A percentile compares a stretch with the other conserved stretches of the same genome.
phyloP scores from a whole-genome alignment of 2,329 filamentous ascomycete genomes.

The Calycina herbarum region DNA sequence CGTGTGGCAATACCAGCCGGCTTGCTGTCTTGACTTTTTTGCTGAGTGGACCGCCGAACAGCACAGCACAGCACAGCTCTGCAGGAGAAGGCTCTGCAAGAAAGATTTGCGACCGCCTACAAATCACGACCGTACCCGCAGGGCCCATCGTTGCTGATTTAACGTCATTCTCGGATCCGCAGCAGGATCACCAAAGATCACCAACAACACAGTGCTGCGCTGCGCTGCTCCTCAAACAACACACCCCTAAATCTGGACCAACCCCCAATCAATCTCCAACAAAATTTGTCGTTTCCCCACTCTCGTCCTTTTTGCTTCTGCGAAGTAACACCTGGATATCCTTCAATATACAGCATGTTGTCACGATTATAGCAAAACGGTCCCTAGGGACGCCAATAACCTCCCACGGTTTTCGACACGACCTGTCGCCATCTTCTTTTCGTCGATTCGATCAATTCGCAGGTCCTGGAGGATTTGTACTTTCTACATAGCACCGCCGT shows the following conservation, averaged over 20 bases:
- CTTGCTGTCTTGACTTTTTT: background rate
- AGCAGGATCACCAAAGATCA: constrained; percentile 1
- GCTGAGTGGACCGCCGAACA: background rate
- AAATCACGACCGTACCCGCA: background rate
- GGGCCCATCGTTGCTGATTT: background rate
- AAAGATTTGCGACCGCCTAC: background rate
- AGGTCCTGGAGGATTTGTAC: background rate
- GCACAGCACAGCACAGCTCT: background rate
- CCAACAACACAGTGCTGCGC: constrained; percentile 1
- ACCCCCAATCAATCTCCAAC: constrained; percentile 2
- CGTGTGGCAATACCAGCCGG: background rate
- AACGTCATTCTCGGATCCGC: constrained; percentile 10
- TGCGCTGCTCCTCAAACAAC: background rate
- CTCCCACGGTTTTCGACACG: constrained; percentile 25
- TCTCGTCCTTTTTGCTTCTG: constrained; percentile 21
- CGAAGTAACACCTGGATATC: constrained; percentile 30
- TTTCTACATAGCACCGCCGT: background rate
- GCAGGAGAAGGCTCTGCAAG: background rate
- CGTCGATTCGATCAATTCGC: background rate
- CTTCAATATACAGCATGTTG: constrained; percentile 33
- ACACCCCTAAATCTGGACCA: background rate
- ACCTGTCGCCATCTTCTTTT: constrained; percentile 5
- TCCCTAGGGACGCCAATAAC: constrained; percentile 47
- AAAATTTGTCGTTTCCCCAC: background rate
- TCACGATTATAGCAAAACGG: constrained; percentile 42